Conservation (phyloP, 2,329 filamentous ascomycete genomes). For the Lecanicillium sp. region DNA sequence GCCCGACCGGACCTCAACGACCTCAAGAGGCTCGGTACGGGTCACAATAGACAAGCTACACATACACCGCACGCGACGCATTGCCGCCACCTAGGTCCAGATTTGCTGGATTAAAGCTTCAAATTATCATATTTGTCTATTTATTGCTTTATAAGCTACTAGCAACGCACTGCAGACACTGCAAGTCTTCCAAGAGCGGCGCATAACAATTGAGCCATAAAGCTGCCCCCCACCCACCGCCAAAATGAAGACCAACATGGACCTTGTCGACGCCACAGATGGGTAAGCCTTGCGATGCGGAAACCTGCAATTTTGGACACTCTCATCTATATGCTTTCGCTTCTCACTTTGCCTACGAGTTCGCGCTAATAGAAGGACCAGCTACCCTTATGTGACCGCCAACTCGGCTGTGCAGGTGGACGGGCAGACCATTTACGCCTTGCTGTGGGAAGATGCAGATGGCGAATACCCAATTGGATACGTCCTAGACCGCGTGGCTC, state of each 20-base stretch:
- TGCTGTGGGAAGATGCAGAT: conserved; percentile 54
- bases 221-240: neutral
- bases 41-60: too few species aligned
- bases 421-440: conserved; percentile 54
- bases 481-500: conserved; percentile 43
- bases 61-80: too few species aligned
- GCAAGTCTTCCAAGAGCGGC: too few species aligned
- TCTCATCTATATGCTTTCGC: too few species aligned
- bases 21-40: too few species aligned
- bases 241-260: conserved; percentile 32
- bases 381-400: conserved; percentile 81
- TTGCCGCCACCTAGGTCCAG: too few species aligned
- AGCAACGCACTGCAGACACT: too few species aligned
- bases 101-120: too few species aligned
- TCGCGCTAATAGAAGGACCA: conserved; percentile 27
- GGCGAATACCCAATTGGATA: conserved; percentile 60
- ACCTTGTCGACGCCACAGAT: conserved; percentile 47
- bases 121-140: too few species aligned
- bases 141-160: too few species aligned
- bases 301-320: neutral
- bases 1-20: too few species aligned
- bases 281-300: conserved; percentile 32
- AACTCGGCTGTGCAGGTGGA: conserved; percentile 55
- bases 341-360: neutral
- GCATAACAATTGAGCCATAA: neutral